Conservation (phyloP, 352 stramenopile species). For the Saprolegnia parasitica region DNA sequence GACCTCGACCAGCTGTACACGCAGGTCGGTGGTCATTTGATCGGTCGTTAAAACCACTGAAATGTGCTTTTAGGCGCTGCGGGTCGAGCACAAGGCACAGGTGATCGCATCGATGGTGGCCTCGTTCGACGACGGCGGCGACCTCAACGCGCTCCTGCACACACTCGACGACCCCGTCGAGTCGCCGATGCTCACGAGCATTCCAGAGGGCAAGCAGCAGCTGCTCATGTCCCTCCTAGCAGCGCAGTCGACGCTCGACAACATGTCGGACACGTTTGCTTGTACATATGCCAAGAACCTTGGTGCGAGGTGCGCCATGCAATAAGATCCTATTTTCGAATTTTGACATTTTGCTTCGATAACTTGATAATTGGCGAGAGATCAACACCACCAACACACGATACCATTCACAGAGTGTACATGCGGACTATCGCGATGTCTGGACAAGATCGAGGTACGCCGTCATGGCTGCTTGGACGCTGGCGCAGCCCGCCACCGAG, state of each 20-base stretch:
- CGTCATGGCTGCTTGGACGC: no score
- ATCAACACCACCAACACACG: no score
- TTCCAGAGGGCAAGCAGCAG: conserved; percentile 18
- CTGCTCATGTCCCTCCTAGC: conserved; percentile 19
- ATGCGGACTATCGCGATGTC: no score
- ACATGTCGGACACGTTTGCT: not conserved
- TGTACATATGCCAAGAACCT: not conserved
- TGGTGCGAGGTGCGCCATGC: conserved; percentile 10
- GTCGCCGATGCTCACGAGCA: not conserved
- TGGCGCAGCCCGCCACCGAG: no score
- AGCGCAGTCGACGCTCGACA: conserved; percentile 16
- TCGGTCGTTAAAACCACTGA: not conserved
- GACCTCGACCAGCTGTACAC: conserved; percentile 13
- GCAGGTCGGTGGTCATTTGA: not conserved
- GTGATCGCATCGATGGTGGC: not conserved
- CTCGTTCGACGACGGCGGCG: not conserved
- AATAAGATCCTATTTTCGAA: not conserved
- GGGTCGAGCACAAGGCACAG: conserved; percentile 10
- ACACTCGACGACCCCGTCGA: not conserved
- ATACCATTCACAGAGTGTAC: no score
- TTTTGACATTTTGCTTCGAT: no score
- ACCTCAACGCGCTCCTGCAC: conserved; percentile 1
- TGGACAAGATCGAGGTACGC: no score
- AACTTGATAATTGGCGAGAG: no score
- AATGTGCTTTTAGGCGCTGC: not conserved